phyloP scores from a whole-genome alignment of 2,329 filamentous ascomycete genomes.

The Aureobasidium sp. region DNA sequence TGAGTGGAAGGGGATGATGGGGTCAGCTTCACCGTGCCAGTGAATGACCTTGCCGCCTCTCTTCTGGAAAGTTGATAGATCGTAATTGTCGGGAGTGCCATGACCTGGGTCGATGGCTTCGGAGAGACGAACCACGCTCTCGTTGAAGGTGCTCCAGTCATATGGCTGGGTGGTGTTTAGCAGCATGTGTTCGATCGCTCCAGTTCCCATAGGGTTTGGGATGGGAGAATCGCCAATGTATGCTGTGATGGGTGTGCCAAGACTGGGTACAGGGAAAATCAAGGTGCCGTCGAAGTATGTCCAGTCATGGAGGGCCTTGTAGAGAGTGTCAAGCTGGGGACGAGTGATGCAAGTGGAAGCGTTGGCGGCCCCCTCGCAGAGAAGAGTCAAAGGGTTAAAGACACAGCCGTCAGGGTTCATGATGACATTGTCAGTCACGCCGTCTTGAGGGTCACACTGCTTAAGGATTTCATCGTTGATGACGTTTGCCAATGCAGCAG shows the following conservation, averaged over 20 bases:
- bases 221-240: neutral
- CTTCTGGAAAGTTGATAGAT: constrained; percentile 32
- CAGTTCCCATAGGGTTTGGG: neutral
- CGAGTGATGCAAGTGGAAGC: constrained; percentile 40
- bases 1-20: constrained; percentile 40
- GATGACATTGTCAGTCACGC: constrained; percentile 42
- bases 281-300: constrained; percentile 36
- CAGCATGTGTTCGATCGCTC: neutral
- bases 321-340: constrained; percentile 38
- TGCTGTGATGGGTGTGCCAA: constrained; percentile 41
- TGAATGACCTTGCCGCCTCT: constrained; percentile 41
- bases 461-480: constrained; percentile 41
- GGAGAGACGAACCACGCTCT: constrained; percentile 30
- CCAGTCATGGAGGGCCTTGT: constrained; percentile 38
- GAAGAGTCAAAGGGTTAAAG: constrained; percentile 34
- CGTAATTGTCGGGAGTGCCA: constrained; percentile 31
- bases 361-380: constrained; percentile 32
- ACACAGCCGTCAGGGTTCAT: constrained; percentile 40
- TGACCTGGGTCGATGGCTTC: constrained; percentile 36
- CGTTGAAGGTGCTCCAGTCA: constrained; percentile 39
- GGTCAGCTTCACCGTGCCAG: constrained; percentile 37
- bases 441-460: constrained; percentile 48
- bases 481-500: constrained; percentile 34
- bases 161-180: constrained; percentile 29
- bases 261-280: constrained; percentile 37